Evolutionary conservation across 1,284 basidiomycete species (phyloP).

Genomic region (Cryptococcus sp.): DNA sequence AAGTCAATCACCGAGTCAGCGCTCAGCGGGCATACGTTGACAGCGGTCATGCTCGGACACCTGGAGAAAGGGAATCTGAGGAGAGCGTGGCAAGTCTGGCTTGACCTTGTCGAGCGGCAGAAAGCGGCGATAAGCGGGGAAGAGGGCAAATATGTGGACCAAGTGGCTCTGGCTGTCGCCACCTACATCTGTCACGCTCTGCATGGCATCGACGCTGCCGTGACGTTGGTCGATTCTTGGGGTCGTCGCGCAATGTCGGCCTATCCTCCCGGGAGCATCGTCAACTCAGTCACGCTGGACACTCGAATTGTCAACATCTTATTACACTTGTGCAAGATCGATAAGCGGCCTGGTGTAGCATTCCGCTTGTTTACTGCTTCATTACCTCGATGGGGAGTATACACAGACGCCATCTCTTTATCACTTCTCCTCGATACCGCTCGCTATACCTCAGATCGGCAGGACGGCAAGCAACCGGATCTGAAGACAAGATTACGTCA

Average conservation of each 20-base stretch:
- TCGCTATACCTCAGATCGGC: conserved; percentile 11
- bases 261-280: not conserved
- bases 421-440: conserved; percentile 29
- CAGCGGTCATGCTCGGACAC: conserved; percentile 28
- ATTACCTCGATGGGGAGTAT: conserved; percentile 33
- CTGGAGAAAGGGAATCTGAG: conserved; percentile 11
- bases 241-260: conserved; percentile 11
- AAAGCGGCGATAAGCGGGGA: not conserved
- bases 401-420: conserved; percentile 28
- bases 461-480: conserved; percentile 1
- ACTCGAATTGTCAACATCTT: conserved; percentile 31
- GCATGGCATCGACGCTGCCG: conserved; percentile 14
- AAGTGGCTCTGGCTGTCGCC: conserved; percentile 23
- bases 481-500: conserved; percentile 15
- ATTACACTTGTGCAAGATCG: conserved; percentile 17
- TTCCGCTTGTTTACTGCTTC: conserved; percentile 34
- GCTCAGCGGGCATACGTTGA: conserved; percentile 15
- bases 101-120: conserved; percentile 11
- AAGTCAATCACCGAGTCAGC: conserved; percentile 10
- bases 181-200: conserved; percentile 17
- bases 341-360: conserved; percentile 19
- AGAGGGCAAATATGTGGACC: conserved; percentile 22
- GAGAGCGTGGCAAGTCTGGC: conserved; percentile 23
- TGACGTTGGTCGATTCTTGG: conserved; percentile 31
- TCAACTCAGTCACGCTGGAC: conserved; percentile 18